phyloP scores from a whole-genome alignment of 176 grass and related monocot genomes.

The Bonia amplexicaulis region DNA sequence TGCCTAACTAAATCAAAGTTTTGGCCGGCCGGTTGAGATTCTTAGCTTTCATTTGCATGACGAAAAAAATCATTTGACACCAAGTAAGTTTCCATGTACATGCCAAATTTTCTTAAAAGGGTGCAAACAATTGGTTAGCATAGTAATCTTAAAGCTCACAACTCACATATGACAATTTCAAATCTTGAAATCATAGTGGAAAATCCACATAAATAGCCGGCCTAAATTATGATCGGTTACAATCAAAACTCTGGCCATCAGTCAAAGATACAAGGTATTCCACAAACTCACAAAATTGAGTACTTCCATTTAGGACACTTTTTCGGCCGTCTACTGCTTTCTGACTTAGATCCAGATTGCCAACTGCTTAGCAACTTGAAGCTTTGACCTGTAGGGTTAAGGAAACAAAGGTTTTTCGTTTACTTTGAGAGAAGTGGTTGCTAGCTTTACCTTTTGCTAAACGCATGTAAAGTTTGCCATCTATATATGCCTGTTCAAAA shows the following conservation, averaged over 20 bases:
- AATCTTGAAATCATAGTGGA: background rate
- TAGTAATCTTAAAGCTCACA: background rate
- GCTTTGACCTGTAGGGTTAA: slow-evolving; percentile 22
- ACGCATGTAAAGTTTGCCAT: slow-evolving; percentile 5
- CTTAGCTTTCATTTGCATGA: slow-evolving; percentile 1
- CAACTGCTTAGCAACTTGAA: slow-evolving; percentile 17
- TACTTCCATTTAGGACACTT: background rate
- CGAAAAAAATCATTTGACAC: background rate
- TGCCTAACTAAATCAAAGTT: slow-evolving; percentile 4
- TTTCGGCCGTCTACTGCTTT: background rate
- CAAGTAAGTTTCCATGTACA: background rate
- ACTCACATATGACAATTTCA: background rate
- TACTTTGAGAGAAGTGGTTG: slow-evolving; percentile 2
- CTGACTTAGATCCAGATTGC: background rate
- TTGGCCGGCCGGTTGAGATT: background rate
- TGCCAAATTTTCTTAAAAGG: background rate
- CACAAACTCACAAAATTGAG: background rate
- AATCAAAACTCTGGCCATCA: too few relatives aligned
- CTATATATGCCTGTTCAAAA: background rate
- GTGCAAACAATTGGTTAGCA: background rate
- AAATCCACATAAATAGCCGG: background rate
- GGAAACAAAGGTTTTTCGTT: slow-evolving; percentile 5
- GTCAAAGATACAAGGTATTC: background rate
- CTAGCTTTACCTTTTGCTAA: background rate
- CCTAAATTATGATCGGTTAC: too few relatives aligned